phyloP scores from a whole-genome alignment of 2,329 filamentous ascomycete genomes.

The Fusarium illudens region DNA sequence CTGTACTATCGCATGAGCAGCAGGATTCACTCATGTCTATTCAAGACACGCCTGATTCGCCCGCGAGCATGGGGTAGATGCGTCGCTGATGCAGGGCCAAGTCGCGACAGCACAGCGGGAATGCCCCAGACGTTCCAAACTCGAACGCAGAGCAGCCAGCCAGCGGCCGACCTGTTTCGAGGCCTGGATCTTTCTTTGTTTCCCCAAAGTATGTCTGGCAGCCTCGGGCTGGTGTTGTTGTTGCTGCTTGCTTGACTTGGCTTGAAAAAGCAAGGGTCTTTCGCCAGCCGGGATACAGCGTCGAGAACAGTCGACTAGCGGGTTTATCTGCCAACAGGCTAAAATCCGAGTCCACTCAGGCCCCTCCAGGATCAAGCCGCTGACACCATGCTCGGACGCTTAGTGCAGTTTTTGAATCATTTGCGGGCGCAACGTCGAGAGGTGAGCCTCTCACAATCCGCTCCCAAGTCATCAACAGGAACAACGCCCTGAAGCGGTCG shows the following conservation, averaged over 20 bases:
- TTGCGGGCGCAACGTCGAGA: conserved; percentile 41
- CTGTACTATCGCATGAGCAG: background rate
- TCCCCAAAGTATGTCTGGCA: conserved; percentile 16
- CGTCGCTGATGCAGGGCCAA: background rate
- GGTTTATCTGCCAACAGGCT: conserved; percentile 24
- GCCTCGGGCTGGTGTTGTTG: background rate
- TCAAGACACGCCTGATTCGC: conserved; percentile 12
- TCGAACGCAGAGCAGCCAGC: conserved; percentile 2
- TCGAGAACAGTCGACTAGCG: conserved; percentile 7
- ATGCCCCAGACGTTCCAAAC: conserved; percentile 3
- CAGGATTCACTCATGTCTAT: background rate
- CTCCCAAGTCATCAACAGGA: conserved; percentile 30
- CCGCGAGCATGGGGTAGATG: conserved; percentile 16
- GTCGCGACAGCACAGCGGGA: background rate
- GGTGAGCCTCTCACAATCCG: conserved; percentile 32
- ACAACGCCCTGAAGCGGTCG: conserved; percentile 17
- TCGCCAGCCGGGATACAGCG: background rate
- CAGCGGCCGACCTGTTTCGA: conserved; percentile 8
- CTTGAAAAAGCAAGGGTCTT: background rate
- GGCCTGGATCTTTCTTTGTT: conserved; percentile 30
- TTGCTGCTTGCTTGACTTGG: too few species aligned
- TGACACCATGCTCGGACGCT: conserved; percentile 39
- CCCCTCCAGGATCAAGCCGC: conserved; percentile 30
- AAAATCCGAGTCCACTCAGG: conserved; percentile 27
- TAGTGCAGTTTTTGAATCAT: conserved; percentile 40